Evolutionary conservation across 2,329 filamentous ascomycete genomes (phyloP), one percentile per base, ranked within the genome.

Genomic region (Colletotrichum higginsianum): DNA sequence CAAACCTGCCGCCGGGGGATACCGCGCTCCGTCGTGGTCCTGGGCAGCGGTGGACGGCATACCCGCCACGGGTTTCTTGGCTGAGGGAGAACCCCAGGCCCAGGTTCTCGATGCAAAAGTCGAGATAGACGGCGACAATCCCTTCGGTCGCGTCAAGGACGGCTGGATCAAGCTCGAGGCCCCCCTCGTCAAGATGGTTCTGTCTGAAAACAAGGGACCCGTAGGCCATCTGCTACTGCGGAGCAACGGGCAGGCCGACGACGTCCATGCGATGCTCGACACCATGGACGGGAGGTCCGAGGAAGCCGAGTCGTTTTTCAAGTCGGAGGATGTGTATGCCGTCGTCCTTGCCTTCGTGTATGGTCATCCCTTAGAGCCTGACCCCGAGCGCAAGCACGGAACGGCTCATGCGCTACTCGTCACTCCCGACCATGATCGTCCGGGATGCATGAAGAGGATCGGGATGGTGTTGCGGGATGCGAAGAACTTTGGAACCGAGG

Each of bases 11-110:
- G 13, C 18, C 7, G 57, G 42, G 12, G 47, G 50, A 0, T 73
- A 71, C n/a, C 71, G 71, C 9, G 71, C 67, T 12, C 67, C 71
- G 9, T 71, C 61, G 16, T 71, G 71, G 67, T 66, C 67, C 7
- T 73, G 71, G 70, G 66, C 61, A 8, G 52, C 70, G 3, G 61
- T 73, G 21, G 67, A 73, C 18, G 66, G 66, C 3, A 49, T 47
- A 15, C 47, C 68, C 9, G 57, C 44, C 6, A 57, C 30, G 2
- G 64, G 57, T 1, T 30, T 67, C 30, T 9, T 67, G 11, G 67
- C 56, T 0, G 49, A 35, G 6, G 18, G 9, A 1, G 67, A 61
- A 8, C 38, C 52, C 8, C 38, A 49, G 9, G 67, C 67, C 3
- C 47, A 18, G 3, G n/a, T 73, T 12, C 30, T 73, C 7, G 70